Evolutionary conservation across 179 eudicot genomes (phyloP).

Genomic region (Beta lomatogona): DNA sequence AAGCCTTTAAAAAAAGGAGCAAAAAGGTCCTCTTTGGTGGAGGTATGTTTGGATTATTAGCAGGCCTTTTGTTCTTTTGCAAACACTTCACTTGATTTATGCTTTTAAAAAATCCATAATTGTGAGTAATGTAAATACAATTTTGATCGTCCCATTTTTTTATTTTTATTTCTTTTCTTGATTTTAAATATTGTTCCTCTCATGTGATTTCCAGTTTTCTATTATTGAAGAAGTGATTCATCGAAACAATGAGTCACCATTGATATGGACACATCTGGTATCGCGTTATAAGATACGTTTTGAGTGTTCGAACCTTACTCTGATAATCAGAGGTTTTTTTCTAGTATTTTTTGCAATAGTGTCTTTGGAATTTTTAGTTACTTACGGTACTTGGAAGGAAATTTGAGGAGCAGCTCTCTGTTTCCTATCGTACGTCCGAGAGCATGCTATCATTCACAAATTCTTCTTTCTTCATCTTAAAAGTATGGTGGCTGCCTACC

Average conservation of each 20-base stretch:
- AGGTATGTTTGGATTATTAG: slow-evolving; percentile 48
- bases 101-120: background rate
- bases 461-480: background rate
- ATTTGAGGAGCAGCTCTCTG: background rate
- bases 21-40: slow-evolving; percentile 67
- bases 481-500: background rate
- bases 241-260: too few species aligned
- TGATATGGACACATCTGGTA: too few species aligned
- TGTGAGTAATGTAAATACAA: background rate
- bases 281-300: background rate
- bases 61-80: background rate
- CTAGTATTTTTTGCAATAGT: background rate
- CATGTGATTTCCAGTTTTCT: background rate
- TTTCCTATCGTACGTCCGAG: background rate
- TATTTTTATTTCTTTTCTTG: background rate
- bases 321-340: background rate
- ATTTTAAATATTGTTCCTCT: background rate
- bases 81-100: slow-evolving; percentile 1
- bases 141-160: background rate
- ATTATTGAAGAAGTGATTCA: too few species aligned
- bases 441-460: background rate
- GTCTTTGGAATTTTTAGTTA: background rate
- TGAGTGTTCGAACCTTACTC: background rate
- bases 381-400: background rate
- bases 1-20: slow-evolving; percentile 71